Evolutionary conservation across 2,329 filamentous ascomycete genomes (phyloP).

Genomic region (Mollisiaceae sp.): DNA sequence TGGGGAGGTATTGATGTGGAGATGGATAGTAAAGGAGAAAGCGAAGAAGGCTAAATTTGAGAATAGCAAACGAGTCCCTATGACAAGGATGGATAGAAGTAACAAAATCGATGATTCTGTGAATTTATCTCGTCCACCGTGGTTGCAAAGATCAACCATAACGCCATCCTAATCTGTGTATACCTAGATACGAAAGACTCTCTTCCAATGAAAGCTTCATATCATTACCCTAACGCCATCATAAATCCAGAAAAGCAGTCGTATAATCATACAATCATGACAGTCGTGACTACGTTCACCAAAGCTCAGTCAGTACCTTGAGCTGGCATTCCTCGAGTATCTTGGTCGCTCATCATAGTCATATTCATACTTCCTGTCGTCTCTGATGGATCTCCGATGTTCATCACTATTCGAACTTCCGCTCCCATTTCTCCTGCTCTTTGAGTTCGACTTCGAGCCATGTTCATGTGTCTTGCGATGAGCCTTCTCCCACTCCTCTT

Average conservation of each 20-base stretch:
- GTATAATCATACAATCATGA: constrained; percentile 1
- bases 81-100: too few species aligned
- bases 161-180: not conserved
- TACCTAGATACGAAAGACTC: not conserved
- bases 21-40: not conserved
- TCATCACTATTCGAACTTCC: constrained; percentile 18
- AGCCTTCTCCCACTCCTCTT: constrained; percentile 35
- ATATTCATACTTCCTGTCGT: constrained; percentile 13
- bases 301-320: constrained; percentile 19
- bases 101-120: too few species aligned
- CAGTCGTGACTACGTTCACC: not conserved
- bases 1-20: not conserved
- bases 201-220: not conserved
- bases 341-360: constrained; percentile 18
- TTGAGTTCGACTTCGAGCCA: constrained; percentile 15
- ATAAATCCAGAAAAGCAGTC: not conserved
- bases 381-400: constrained; percentile 1
- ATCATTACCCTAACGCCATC: constrained; percentile 1
- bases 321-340: constrained; percentile 12
- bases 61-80: not conserved
- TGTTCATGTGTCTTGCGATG: constrained; percentile 21
- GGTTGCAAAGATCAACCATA: not conserved
- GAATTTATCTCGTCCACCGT: too few species aligned
- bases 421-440: constrained; percentile 11
- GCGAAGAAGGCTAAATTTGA: not conserved